Evolutionary conservation across 345 rosid species (phyloP), one percentile per base, ranked within the genome.

Genomic region (Citrus mangshanensis): DNA sequence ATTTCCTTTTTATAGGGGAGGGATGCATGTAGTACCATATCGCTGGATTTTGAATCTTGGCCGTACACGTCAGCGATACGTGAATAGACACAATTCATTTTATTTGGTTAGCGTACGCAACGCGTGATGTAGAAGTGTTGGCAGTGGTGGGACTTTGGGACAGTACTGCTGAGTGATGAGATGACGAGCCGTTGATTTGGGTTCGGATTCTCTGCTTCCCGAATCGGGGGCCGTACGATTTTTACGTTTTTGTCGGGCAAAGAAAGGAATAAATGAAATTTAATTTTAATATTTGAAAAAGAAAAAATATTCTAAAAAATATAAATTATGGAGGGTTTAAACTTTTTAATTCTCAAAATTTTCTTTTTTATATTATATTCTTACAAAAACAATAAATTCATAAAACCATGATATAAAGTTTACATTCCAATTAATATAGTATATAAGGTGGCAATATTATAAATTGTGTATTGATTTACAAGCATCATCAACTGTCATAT

Each of bases 1-100:
- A 46, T 46, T 13, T 25, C 56, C 18, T 0, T 75, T 79, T 79
- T 78, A 82, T 7, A 9, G 10, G 16, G 55, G 67, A 30, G 70
- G 55, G 74, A 84, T 75, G 87, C 83, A 87, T 93, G 88, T 78
- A 82, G 66, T n/a, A 68, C 58, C 35, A 35, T 16, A 13, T 46
- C 14, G 67, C 21, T 19, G n/a, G 21, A 46, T 54, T 40, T 82
- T 82, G 62, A 86, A 93, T 95, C 97, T 81, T 46, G 75, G 13
- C 91, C 98, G 91, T 88, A 84, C 98, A 92, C 95, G 95, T 95
- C 93, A 89, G 70, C 89, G 70, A 91, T 91, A 90, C 85, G 65
- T 60, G 38, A 67, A n/a, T 18, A 0, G 12, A 18, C n/a, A 32
- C 24, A 5, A 12, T 46, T 46, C 7, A 86, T 84, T 40, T 75